A percentile compares a stretch with the other conserved stretches of the same genome.
These are phyloP conservation scores for Alternaria sp. DNA, from an alignment of 2,329 filamentous ascomycete species.

Conservation along the genomic window DNA sequence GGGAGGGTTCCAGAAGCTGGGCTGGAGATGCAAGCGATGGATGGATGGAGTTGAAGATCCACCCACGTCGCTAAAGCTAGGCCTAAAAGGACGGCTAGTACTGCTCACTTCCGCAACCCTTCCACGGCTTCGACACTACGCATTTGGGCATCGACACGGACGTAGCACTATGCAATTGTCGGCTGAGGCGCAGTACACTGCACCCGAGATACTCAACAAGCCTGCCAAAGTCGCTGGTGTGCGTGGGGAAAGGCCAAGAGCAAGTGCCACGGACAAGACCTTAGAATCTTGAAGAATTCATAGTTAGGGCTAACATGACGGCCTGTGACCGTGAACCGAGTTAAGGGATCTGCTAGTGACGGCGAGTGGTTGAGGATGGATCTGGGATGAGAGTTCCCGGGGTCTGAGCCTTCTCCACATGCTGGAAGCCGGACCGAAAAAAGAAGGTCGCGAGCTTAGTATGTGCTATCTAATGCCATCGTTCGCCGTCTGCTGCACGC, in stretches of 20 bases:
- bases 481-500: slow-evolving; percentile 5
- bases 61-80: slow-evolving; percentile 17
- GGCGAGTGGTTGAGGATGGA: slow-evolving; percentile 5
- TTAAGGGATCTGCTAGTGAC: slow-evolving; percentile 12
- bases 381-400: slow-evolving; percentile 10
- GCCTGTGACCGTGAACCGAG: slow-evolving; percentile 14
- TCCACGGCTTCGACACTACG: slow-evolving; percentile 23
- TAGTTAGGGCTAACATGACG: neutral
- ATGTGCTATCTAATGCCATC: slow-evolving; percentile 3
- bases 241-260: neutral
- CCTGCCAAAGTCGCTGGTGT: slow-evolving; percentile 2
- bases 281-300: neutral
- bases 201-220: slow-evolving; percentile 6
- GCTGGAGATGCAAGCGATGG: slow-evolving; percentile 18
- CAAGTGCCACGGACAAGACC: neutral
- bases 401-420: slow-evolving; percentile 13
- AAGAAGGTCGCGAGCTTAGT: slow-evolving; percentile 10
- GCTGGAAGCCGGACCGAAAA: slow-evolving; percentile 17
- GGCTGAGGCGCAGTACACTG: slow-evolving; percentile 7
- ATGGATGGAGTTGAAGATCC: slow-evolving; percentile 18
- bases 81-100: slow-evolving; percentile 17
- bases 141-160: slow-evolving; percentile 8
- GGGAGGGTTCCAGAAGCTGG: slow-evolving; percentile 20
- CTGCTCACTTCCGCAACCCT: slow-evolving; percentile 21
- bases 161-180: slow-evolving; percentile 23